A percentile compares a stretch with the other conserved stretches of the same genome.
phyloP scores from a whole-genome alignment of 495 filamentous ascomycete species.

The Neurospora hispaniola region DNA sequence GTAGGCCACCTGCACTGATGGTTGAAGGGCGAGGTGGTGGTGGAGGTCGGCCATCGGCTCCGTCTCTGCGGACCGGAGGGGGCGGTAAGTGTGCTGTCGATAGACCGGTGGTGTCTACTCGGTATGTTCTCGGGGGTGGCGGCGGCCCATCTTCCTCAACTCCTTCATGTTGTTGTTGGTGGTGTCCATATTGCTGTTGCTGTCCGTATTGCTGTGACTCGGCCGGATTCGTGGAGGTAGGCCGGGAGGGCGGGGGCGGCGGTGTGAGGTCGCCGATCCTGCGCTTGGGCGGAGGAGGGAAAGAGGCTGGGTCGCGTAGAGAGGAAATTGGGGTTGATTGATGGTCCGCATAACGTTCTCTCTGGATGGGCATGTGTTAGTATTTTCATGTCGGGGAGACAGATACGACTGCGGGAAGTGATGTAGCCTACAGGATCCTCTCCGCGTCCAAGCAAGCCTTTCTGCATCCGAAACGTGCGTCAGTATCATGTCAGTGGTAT shows the following conservation, averaged over 20 bases:
- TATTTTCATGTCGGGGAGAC: too few species aligned
- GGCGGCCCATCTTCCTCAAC: conserved; percentile 32
- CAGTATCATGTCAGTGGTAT: not conserved
- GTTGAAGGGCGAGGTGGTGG: conserved; percentile 10
- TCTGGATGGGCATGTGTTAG: not conserved
- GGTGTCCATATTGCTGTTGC: conserved; percentile 26
- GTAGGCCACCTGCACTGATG: conserved; percentile 5
- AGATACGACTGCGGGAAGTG: not conserved
- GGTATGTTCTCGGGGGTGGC: conserved; percentile 56
- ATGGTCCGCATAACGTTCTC: not conserved
- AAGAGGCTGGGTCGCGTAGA: conserved; percentile 72
- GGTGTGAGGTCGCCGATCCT: conserved; percentile 8
- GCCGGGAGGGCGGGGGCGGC: conserved; percentile 1
- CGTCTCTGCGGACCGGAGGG: conserved; percentile 52
- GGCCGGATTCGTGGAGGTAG: not conserved
- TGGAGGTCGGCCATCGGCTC: conserved; percentile 27
- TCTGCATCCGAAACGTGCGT: conserved; percentile 17
- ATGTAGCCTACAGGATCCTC: conserved; percentile 15
- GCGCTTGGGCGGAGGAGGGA: conserved; percentile 74
- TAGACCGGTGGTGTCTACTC: conserved; percentile 59
- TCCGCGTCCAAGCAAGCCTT: conserved; percentile 31
- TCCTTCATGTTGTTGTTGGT: conserved; percentile 24
- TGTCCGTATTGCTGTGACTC: conserved; percentile 6
- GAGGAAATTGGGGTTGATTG: conserved; percentile 50
- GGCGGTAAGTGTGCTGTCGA: conserved; percentile 58